These are phyloP conservation scores for Cajanus cajan DNA, from an alignment of 306 rosid species.

Conservation along the genomic window DNA sequence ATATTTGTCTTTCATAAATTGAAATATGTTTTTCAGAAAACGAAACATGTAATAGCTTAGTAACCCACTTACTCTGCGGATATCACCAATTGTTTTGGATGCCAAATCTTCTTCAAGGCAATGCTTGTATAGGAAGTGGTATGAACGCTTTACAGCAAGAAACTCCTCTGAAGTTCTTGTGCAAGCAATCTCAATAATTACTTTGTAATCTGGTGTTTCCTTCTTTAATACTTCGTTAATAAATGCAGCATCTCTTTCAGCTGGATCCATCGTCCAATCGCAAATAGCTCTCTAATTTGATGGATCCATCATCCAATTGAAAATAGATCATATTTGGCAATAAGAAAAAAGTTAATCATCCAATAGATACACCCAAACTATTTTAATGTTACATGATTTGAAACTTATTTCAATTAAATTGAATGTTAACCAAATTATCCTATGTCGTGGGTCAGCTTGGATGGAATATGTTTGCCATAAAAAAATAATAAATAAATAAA, in stretches of 20 bases:
- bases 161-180: slow-evolving; percentile 47
- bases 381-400: not conserved
- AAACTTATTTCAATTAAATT: not conserved
- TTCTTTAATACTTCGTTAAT: slow-evolving; percentile 37
- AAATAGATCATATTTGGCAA: not conserved
- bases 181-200: slow-evolving; percentile 48
- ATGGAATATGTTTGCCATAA: not conserved
- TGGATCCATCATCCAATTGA: slow-evolving; percentile 56
- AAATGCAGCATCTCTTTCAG: slow-evolving; percentile 49
- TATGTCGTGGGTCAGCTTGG: not conserved
- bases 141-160: slow-evolving; percentile 44
- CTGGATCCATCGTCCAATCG: slow-evolving; percentile 57
- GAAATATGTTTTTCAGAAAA: not conserved
- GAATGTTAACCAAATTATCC: not conserved
- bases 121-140: slow-evolving; percentile 42
- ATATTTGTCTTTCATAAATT: not conserved
- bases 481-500: too few species aligned
- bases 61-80: slow-evolving; percentile 41
- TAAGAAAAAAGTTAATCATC: slow-evolving; percentile 1
- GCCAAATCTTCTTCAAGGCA: slow-evolving; percentile 63
- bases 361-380: not conserved
- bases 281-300: slow-evolving; percentile 42
- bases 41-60: not conserved
- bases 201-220: slow-evolving; percentile 33
- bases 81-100: slow-evolving; percentile 33